A percentile compares a stretch with the other conserved stretches of the same genome.
Evolutionary conservation across 1,284 basidiomycete genomes (phyloP).

Genomic region (Malassezia vespertilionis): DNA sequence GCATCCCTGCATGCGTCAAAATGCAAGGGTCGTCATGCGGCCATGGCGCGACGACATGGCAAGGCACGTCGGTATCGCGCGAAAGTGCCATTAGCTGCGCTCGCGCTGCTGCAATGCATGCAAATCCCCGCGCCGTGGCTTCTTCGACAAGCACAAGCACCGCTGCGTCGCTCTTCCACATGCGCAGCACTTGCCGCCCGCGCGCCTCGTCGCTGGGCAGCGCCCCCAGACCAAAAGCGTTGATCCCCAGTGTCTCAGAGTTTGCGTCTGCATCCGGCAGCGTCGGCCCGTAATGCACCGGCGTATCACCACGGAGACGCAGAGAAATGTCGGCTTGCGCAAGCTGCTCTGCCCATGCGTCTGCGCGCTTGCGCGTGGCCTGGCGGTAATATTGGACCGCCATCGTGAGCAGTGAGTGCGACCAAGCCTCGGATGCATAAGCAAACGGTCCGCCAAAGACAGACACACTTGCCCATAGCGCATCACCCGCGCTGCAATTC

Average conservation of each 20-base stretch:
- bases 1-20: conserved; percentile 48
- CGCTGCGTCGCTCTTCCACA: conserved; percentile 75
- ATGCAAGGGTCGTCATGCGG: conserved; percentile 85
- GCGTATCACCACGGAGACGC: conserved; percentile 12
- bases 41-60: conserved; percentile 68
- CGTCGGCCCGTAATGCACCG: background rate
- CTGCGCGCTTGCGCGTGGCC: background rate
- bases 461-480: conserved; percentile 34
- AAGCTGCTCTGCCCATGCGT: too few relatives aligned
- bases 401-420: background rate
- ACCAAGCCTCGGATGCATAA: conserved; percentile 10
- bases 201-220: conserved; percentile 58
- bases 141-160: conserved; percentile 67
- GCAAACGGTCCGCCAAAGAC: conserved; percentile 21
- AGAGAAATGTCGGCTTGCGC: too few relatives aligned
- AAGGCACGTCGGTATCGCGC: conserved; percentile 18
- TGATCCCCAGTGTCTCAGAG: conserved; percentile 58
- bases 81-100: conserved; percentile 64
- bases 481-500: conserved; percentile 30
- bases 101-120: conserved; percentile 69
- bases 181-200: conserved; percentile 62
- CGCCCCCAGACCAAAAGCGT: conserved; percentile 71
- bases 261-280: background rate
- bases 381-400: too few relatives aligned
- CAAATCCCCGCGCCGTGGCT: conserved; percentile 65